These are phyloP conservation scores for Pythium rhizo-oryzae DNA, from an alignment of 352 stramenopile genomes.

Conservation along the genomic window DNA sequence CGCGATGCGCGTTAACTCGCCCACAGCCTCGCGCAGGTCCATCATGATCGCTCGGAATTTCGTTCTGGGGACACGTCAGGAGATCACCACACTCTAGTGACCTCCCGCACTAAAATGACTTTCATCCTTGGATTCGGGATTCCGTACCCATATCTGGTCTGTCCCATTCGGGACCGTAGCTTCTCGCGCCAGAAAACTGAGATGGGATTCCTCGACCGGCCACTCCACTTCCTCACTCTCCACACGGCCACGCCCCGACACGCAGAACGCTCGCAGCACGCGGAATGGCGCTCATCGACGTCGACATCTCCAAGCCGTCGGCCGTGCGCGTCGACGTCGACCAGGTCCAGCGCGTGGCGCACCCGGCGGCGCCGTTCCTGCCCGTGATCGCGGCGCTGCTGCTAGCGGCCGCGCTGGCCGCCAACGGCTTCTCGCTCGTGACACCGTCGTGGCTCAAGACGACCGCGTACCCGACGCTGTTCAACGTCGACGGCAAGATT, in stretches of 20 bases:
- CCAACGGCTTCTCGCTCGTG: background rate
- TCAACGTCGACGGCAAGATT: slow-evolving; percentile 1
- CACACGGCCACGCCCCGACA: background rate
- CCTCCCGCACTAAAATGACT: background rate
- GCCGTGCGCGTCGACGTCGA: background rate
- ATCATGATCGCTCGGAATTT: slow-evolving; percentile 22
- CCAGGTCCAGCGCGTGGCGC: background rate
- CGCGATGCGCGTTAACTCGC: slow-evolving; percentile 55
- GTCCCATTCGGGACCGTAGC: background rate
- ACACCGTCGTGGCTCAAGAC: slow-evolving; percentile 19
- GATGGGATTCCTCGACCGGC: background rate
- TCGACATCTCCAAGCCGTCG: slow-evolving; percentile 12
- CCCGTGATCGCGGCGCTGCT: slow-evolving; percentile 12
- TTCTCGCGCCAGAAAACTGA: background rate
- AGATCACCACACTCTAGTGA: background rate
- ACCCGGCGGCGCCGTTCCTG: slow-evolving; percentile 9
- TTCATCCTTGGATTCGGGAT: background rate
- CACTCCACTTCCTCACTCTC: background rate
- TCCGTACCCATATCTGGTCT: background rate
- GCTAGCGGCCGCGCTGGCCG: background rate
- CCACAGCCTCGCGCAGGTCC: slow-evolving; percentile 43
- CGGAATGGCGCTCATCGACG: slow-evolving; percentile 6
- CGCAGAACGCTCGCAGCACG: background rate
- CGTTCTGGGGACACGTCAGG: background rate
- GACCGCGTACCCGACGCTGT: slow-evolving; percentile 12